These are phyloP conservation scores for Sechiopsis laciniata DNA, from an alignment of 306 rosid species.

Conservation along the genomic window DNA sequence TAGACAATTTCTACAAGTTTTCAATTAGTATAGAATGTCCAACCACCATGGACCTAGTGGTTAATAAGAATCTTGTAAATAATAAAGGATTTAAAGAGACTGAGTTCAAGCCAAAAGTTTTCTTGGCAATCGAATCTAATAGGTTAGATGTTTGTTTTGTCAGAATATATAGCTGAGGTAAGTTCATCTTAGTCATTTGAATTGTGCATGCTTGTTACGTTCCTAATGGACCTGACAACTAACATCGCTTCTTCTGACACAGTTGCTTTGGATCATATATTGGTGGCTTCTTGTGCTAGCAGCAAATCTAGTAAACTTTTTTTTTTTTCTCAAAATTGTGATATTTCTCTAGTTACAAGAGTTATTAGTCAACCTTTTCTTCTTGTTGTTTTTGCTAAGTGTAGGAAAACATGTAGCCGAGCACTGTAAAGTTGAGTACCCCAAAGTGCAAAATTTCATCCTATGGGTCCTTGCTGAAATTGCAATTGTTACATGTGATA, in stretches of 20 bases:
- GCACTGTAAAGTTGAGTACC: conserved; percentile 83
- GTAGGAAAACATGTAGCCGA: conserved; percentile 96
- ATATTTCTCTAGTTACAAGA: not conserved
- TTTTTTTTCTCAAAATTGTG: not conserved
- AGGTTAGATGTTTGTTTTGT: no score
- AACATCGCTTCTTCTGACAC: conserved; percentile 16
- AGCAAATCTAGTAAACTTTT: conserved; percentile 70
- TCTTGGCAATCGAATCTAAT: no score
- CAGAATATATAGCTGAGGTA: no score
- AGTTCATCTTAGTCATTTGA: not conserved
- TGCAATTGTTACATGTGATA: conserved; percentile 82
- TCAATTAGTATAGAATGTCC: not conserved
- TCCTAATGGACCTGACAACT: not conserved
- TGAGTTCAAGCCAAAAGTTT: no score
- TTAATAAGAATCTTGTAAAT: no score
- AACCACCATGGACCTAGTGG: not conserved
- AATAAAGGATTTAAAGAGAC: not conserved
- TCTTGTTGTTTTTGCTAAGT: conserved; percentile 25
- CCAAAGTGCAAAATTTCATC: conserved; percentile 56
- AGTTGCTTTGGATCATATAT: conserved; percentile 80
- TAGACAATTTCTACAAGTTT: not conserved
- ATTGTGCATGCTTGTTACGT: not conserved
- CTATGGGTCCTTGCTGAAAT: conserved; percentile 92
- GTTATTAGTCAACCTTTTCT: not conserved
- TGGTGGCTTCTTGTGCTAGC: conserved; percentile 89